These are phyloP conservation scores for Neophaeococcomyces aloes DNA, from an alignment of 2,329 filamentous ascomycete genomes.

Conservation along the genomic window DNA sequence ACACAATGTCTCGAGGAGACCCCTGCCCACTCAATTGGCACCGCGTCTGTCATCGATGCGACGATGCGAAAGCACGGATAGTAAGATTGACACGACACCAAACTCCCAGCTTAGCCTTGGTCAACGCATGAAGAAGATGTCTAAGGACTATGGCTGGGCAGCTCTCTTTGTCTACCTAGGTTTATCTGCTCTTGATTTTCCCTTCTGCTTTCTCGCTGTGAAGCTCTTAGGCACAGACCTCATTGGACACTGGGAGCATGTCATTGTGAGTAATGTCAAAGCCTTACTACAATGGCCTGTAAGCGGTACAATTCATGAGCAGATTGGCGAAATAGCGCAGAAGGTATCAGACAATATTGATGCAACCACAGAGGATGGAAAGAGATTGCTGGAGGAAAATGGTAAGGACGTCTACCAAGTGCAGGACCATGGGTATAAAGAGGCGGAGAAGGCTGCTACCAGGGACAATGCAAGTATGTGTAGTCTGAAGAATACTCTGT, in stretches of 20 bases:
- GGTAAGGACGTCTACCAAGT: constrained; percentile 19
- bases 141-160: constrained; percentile 87
- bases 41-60: constrained; percentile 15
- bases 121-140: constrained; percentile 68
- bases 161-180: constrained; percentile 83
- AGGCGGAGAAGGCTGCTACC: constrained; percentile 51
- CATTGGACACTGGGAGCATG: constrained; percentile 53
- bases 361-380: constrained; percentile 15
- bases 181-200: constrained; percentile 79
- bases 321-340: constrained; percentile 9
- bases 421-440: constrained; percentile 44
- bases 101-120: constrained; percentile 38
- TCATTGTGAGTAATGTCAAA: constrained; percentile 32
- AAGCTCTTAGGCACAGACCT: constrained; percentile 70
- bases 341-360: constrained; percentile 21
- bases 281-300: constrained; percentile 22
- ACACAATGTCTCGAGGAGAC: constrained; percentile 3
- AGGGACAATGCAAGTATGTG: constrained; percentile 63
- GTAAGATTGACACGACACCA: constrained; percentile 14
- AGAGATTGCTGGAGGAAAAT: constrained; percentile 13
- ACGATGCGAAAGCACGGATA: constrained; percentile 14
- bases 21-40: constrained; percentile 8
- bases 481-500: neutral
- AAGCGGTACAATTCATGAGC: constrained; percentile 9
- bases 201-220: constrained; percentile 87